These are phyloP conservation scores for Candida gorgasii DNA, from an alignment of 805 yeast genomes.

Conservation along the genomic window DNA sequence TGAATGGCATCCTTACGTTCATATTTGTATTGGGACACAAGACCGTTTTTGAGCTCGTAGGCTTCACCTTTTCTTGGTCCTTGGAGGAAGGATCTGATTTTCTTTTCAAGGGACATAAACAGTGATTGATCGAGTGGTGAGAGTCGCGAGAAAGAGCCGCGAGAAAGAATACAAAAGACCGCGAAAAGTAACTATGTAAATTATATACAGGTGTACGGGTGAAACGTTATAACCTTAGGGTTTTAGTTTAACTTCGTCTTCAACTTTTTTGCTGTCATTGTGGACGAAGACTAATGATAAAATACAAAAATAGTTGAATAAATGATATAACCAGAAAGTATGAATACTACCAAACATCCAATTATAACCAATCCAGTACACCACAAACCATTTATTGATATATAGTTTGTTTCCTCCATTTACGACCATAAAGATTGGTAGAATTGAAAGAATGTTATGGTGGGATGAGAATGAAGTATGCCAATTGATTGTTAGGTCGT, in stretches of 20 bases:
- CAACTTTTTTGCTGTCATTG: too few relatives aligned
- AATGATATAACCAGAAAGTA: constrained; percentile 81
- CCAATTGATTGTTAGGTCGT: constrained; percentile 77
- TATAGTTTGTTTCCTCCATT: constrained; percentile 6
- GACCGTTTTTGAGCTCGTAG: constrained; percentile 84
- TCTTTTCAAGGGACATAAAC: constrained; percentile 47
- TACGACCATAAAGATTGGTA: constrained; percentile 56
- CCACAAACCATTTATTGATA: constrained; percentile 13
- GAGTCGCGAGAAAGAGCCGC: too few relatives aligned
- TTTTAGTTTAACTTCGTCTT: too few relatives aligned
- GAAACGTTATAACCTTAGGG: too few relatives aligned
- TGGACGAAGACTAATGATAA: constrained; percentile 47
- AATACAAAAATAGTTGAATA: constrained; percentile 65
- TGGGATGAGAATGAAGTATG: constrained; percentile 83
- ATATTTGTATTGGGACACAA: constrained; percentile 91
- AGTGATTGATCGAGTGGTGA: background rate
- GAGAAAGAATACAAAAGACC: too few relatives aligned
- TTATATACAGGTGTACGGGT: too few relatives aligned
- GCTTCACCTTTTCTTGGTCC: constrained; percentile 69
- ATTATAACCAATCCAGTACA: constrained; percentile 51
- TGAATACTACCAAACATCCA: constrained; percentile 76
- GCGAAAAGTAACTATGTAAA: too few relatives aligned
- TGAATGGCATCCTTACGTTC: constrained; percentile 97
- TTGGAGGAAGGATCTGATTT: constrained; percentile 42
- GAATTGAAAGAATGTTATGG: constrained; percentile 75